These are phyloP conservation scores for Cyberlindnera saturnus DNA, from an alignment of 805 yeast species.

Conservation along the genomic window DNA sequence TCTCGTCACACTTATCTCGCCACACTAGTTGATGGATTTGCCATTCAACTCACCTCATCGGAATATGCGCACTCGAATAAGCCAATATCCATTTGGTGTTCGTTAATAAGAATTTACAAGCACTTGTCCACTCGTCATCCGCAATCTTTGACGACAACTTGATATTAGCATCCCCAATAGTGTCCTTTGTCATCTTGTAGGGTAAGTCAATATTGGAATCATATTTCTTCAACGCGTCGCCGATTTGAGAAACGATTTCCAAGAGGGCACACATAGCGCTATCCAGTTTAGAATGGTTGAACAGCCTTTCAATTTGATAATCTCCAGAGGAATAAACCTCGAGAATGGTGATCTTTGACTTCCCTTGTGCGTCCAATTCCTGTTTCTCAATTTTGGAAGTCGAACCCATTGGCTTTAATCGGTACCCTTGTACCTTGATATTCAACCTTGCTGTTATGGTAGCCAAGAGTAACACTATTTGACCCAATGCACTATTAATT, in stretches of 20 bases:
- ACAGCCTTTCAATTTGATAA: constrained; percentile 60
- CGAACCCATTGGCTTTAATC: constrained; percentile 77
- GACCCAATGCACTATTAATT: constrained; percentile 88
- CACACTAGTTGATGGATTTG: neutral
- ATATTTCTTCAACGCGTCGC: constrained; percentile 29
- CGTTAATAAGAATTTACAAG: constrained; percentile 76
- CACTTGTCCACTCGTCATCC: constrained; percentile 82
- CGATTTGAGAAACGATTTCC: constrained; percentile 40
- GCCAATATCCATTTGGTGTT: constrained; percentile 82
- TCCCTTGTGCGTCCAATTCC: constrained; percentile 32
- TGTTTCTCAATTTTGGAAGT: constrained; percentile 66
- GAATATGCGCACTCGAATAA: constrained; percentile 45
- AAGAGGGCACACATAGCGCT: constrained; percentile 75
- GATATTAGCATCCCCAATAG: constrained; percentile 75
- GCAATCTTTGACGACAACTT: constrained; percentile 55
- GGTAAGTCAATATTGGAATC: constrained; percentile 65
- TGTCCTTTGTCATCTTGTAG: constrained; percentile 61
- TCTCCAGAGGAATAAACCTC: constrained; percentile 61
- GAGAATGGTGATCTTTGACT: constrained; percentile 30
- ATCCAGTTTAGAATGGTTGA: constrained; percentile 74
- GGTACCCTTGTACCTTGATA: constrained; percentile 51
- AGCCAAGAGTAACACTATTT: constrained; percentile 60
- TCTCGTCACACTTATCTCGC: too few relatives aligned
- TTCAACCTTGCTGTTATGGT: constrained; percentile 56
- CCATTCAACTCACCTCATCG: constrained; percentile 2